phyloP scores from a whole-genome alignment of 1,284 basidiomycete genomes.

The Phylloboletellus chloephorus region DNA sequence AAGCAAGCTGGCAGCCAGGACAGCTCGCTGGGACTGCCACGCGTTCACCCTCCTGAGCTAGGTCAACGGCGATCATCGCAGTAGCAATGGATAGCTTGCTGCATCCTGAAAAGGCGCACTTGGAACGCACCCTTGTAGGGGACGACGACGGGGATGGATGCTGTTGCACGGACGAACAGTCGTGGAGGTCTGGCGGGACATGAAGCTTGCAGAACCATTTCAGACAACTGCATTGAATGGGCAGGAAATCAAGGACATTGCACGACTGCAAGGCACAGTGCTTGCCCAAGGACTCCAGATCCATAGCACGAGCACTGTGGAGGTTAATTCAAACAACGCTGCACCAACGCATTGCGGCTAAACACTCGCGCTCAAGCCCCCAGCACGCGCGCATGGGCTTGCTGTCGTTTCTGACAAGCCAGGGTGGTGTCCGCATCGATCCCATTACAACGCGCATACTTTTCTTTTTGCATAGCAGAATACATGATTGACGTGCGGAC shows the following conservation, averaged over 20 bases:
- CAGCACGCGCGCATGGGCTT: no score
- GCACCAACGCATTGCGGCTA: no score
- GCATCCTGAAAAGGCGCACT: constrained; percentile 50
- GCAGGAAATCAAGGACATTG: constrained; percentile 47
- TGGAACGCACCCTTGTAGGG: constrained; percentile 32
- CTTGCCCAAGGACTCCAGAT: constrained; percentile 39
- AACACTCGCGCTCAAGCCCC: no score
- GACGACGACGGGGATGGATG: constrained; percentile 1
- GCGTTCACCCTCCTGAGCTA: constrained; percentile 24
- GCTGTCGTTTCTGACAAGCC: no score
- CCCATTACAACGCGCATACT: neutral
- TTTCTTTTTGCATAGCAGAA: constrained; percentile 8
- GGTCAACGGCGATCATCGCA: constrained; percentile 28
- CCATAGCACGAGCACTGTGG: constrained; percentile 24
- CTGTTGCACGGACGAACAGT: constrained; percentile 37
- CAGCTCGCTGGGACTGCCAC: constrained; percentile 37
- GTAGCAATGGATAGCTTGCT: constrained; percentile 48
- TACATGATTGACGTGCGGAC: constrained; percentile 16
- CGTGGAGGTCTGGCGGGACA: constrained; percentile 51
- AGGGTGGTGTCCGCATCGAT: neutral
- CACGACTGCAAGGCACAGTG: constrained; percentile 44
- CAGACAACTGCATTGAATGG: constrained; percentile 45
- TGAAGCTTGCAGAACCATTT: constrained; percentile 47
- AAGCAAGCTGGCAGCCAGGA: constrained; percentile 48
- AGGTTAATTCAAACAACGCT: no score